Base-by-base conservation (phyloP, 352 stramenopile genomes). In the Globisporangium parvum region DNA sequence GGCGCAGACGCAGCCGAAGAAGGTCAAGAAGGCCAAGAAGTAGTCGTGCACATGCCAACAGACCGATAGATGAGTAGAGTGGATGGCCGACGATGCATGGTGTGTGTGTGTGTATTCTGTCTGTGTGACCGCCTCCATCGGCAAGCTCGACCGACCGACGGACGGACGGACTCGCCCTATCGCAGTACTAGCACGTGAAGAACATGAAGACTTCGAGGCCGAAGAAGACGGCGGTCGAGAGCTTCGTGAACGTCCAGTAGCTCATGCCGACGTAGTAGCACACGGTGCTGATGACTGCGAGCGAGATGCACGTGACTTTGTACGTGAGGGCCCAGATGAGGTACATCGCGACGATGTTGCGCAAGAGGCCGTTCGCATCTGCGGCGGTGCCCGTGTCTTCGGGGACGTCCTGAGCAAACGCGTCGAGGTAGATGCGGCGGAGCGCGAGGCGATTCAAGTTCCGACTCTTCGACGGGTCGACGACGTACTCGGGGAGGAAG, bases 401-500 rank as follows among this genome's bases (percentile, higher is more conserved):
- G 10, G 80, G 83, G 4, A 93, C 79, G 52, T 90, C 77, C 60
- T 86, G 72, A 3, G 72, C 73, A 52, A 85, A 88, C 2, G 78
- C 83, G 40, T 87, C 70, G 12, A 93, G 67, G 69, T 82, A 93
- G 45, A 93, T 80, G 47, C 81, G 80, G 37, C 83, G 83, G 59
- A 93, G 65, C 37, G 80, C 83, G 21, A 93, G 61, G 28, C 83
- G 83, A 64, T 93, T 93, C 60, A 82, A 69, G 57, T 93, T 91
- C 46, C 80, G 80, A 58, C 83, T 89, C 68, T 88, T 73, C 21
- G 69, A 65, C 42, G 75, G 77, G 50, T 93, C 77, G 10, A 68
- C 53, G 41, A 80, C 71, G 62, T 78, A 91, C 61, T 91, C 71
- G 0, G 83, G 83, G 26, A 93, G 68, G 60, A 85, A 93, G 11